phyloP scores from a whole-genome alignment of 2,329 filamentous ascomycete genomes.

The Plectosphaerella cucumerina region DNA sequence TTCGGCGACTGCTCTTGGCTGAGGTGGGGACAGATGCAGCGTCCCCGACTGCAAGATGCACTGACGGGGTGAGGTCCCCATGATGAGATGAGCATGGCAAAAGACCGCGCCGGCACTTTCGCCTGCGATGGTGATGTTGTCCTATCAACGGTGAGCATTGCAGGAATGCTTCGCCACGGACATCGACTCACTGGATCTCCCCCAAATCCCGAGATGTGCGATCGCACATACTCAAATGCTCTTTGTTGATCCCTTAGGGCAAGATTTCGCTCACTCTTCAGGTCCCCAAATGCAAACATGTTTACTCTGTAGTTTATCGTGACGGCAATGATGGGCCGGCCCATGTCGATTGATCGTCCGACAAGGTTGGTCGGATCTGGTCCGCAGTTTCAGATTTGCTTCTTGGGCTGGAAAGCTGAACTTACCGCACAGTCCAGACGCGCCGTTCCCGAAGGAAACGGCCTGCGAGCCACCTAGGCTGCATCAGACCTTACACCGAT shows the following conservation, averaged over 20 bases:
- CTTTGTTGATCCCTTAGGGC: constrained; percentile 28
- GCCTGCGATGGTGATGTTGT: constrained; percentile 35
- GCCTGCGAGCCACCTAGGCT: constrained; percentile 33
- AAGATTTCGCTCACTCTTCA: constrained; percentile 27
- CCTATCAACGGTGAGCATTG: constrained; percentile 12
- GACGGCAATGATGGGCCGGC: constrained; percentile 14
- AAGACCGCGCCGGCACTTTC: constrained; percentile 43
- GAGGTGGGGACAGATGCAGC: constrained; percentile 35
- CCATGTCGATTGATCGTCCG: constrained; percentile 24
- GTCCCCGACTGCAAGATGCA: constrained; percentile 36
- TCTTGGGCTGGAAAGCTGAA: background rate
- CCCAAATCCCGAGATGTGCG: constrained; percentile 19
- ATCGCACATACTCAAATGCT: constrained; percentile 23
- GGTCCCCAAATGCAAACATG: constrained; percentile 36
- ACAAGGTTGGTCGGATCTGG: constrained; percentile 29
- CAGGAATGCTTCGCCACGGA: no score
- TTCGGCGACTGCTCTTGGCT: constrained; percentile 16
- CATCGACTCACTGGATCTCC: constrained; percentile 18
- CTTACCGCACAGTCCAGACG: constrained; percentile 36
- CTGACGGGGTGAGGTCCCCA: constrained; percentile 24
- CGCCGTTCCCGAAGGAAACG: constrained; percentile 36
- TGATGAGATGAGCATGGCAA: constrained; percentile 34
- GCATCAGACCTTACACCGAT: no score
- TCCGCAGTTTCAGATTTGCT: background rate
- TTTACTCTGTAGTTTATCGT: constrained; percentile 19